phyloP scores from a whole-genome alignment of 1,284 basidiomycete species.

The Bondarzewia mesenterica region DNA sequence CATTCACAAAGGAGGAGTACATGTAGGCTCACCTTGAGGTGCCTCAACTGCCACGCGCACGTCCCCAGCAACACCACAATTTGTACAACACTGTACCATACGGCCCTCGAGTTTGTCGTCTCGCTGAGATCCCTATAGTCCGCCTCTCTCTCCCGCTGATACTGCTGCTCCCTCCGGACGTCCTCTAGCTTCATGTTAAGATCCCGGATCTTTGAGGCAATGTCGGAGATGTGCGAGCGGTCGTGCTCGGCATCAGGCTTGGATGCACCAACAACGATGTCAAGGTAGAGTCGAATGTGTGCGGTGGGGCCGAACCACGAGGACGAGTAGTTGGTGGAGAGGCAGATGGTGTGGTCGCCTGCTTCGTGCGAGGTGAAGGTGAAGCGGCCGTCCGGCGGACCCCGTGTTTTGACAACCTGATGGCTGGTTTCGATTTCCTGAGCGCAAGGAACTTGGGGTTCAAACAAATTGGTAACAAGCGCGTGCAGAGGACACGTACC shows the following conservation, averaged over 20 bases:
- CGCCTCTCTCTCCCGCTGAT: constrained; percentile 93
- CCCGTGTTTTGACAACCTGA: constrained; percentile 80
- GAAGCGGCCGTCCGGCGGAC: constrained; percentile 86
- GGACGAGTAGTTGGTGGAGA: constrained; percentile 80
- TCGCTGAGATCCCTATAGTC: constrained; percentile 89
- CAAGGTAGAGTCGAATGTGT: constrained; percentile 92
- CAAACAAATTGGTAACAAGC: background rate
- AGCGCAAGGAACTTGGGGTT: background rate
- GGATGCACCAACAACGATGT: constrained; percentile 86
- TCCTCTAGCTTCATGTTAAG: constrained; percentile 91
- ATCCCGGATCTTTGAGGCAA: constrained; percentile 83
- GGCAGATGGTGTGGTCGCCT: constrained; percentile 95
- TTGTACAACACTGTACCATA: constrained; percentile 91
- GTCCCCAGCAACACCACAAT: constrained; percentile 79
- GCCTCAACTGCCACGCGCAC: constrained; percentile 88
- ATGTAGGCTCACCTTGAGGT: constrained; percentile 68
- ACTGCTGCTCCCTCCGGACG: constrained; percentile 93
- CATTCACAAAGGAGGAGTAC: constrained; percentile 9
- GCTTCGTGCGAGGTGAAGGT: constrained; percentile 97
- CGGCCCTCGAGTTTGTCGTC: constrained; percentile 78
- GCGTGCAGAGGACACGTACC: constrained; percentile 37
- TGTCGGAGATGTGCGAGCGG: constrained; percentile 79
- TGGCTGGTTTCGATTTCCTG: constrained; percentile 77
- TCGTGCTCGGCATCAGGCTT: constrained; percentile 79
- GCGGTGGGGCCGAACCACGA: constrained; percentile 75